Conservation (phyloP, 176 grass and related monocot species). For the Thalia dealbata region DNA sequence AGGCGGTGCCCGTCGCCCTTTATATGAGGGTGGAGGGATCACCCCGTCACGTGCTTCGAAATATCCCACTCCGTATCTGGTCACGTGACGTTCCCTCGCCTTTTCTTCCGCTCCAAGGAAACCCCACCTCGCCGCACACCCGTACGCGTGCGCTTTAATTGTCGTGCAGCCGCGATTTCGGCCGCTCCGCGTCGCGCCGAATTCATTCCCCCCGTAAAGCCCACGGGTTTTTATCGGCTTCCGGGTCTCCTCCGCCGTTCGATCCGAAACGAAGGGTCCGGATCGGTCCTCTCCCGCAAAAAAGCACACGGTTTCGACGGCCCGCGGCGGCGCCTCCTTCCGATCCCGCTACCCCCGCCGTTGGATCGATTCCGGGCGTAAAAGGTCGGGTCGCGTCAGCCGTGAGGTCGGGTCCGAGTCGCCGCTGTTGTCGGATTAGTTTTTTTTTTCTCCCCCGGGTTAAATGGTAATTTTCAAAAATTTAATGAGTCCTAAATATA, state of each 20-base stretch:
- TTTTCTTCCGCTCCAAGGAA: background rate
- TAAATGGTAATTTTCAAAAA: no score
- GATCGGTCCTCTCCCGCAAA: no score
- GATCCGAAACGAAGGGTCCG: no score
- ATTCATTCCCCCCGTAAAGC: no score
- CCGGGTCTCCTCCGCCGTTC: no score
- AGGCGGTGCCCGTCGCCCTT: no score
- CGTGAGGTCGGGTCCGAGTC: no score
- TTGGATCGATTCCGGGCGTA: background rate
- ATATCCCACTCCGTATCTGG: no score
- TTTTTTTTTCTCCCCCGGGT: no score
- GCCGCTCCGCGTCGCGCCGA: background rate
- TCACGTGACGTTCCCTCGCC: background rate
- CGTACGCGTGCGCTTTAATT: background rate
- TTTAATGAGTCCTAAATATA: no score
- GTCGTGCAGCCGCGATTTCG: background rate
- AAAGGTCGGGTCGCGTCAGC: background rate
- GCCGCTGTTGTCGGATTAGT: no score
- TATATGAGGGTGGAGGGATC: background rate
- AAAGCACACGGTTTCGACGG: background rate
- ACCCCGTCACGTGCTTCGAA: background rate
- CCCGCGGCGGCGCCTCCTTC: conserved; percentile 12
- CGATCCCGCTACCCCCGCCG: conserved; percentile 15
- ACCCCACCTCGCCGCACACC: background rate
- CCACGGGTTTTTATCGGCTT: no score